A percentile compares a stretch with the other conserved stretches of the same genome.
phyloP scores from a whole-genome alignment of 139 green algal genomes.

The Tetradesmus lagerheimii region DNA sequence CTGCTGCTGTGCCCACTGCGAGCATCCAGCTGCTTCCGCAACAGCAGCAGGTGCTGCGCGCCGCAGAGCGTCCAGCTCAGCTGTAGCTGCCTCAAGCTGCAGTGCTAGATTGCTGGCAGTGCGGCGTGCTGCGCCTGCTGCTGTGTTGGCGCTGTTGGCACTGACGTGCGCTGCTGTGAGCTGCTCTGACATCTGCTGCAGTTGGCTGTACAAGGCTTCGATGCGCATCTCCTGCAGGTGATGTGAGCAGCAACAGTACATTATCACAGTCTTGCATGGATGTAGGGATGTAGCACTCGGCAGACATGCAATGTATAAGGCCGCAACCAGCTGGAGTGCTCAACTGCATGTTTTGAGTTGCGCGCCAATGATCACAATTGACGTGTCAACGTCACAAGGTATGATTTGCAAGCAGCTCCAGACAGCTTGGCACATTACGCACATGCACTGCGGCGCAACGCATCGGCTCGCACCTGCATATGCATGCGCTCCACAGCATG shows the following conservation, averaged over 20 bases:
- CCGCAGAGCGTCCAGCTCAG: slow-evolving; percentile 24
- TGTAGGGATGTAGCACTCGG: background rate
- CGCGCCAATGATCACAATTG: no score
- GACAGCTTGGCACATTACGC: background rate
- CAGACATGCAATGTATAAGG: background rate
- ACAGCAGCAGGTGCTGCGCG: slow-evolving; percentile 9
- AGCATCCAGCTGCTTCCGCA: slow-evolving; percentile 13
- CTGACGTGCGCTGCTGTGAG: slow-evolving; percentile 12
- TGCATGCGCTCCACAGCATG: slow-evolving; percentile 49
- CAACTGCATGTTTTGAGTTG: no score
- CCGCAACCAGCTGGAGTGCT: no score
- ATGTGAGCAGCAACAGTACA: background rate
- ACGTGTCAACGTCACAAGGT: no score
- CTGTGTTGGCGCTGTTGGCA: slow-evolving; percentile 40
- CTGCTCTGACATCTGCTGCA: slow-evolving; percentile 40
- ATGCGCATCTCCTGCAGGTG: slow-evolving; percentile 34
- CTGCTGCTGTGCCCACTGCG: background rate
- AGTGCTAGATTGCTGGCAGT: slow-evolving; percentile 22
- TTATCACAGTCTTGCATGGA: background rate
- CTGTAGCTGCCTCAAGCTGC: slow-evolving; percentile 50
- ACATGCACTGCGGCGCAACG: background rate
- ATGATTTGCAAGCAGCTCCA: background rate
- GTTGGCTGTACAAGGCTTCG: slow-evolving; percentile 32
- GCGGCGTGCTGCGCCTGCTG: background rate
- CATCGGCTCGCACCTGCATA: slow-evolving; percentile 49